These are phyloP conservation scores for Decorospora gaudefroyi DNA, from an alignment of 2,329 filamentous ascomycete species.

Conservation along the genomic window DNA sequence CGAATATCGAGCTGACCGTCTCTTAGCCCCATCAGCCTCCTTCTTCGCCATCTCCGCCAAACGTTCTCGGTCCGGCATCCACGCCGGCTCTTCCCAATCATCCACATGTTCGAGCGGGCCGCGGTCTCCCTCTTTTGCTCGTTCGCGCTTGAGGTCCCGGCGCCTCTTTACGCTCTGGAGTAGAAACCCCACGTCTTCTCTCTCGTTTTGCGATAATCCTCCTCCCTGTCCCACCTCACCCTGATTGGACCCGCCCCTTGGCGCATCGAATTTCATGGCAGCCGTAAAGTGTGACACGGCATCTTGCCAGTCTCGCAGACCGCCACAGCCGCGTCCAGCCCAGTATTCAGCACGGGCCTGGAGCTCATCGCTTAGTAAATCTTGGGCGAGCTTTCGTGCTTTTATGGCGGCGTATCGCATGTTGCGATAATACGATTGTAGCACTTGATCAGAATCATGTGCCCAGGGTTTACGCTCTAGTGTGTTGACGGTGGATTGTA, in stretches of 20 bases:
- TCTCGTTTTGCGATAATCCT: constrained; percentile 12
- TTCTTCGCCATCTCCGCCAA: not conserved
- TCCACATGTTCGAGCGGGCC: not conserved
- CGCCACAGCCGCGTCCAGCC: constrained; percentile 21
- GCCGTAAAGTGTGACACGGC: constrained; percentile 15
- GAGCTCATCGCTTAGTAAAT: constrained; percentile 12
- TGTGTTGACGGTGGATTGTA: constrained; percentile 8
- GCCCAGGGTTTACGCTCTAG: constrained; percentile 5
- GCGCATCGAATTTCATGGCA: constrained; percentile 14
- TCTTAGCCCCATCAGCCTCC: not conserved
- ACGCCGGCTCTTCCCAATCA: not conserved
- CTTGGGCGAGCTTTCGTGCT: constrained; percentile 15
- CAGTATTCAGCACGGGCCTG: constrained; percentile 29
- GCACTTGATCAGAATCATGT: not conserved
- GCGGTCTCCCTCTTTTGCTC: not conserved
- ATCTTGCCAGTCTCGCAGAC: constrained; percentile 9
- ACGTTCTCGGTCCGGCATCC: constrained; percentile 8
- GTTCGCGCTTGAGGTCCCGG: not conserved
- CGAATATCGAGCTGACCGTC: not conserved
- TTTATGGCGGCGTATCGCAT: constrained; percentile 11
- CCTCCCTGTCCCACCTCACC: not conserved
- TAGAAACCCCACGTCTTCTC: constrained; percentile 12
- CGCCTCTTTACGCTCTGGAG: constrained; percentile 4
- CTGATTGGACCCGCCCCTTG: not conserved
- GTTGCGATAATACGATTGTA: constrained; percentile 1